Evolutionary conservation across 306 rosid species (phyloP).

Genomic region (Alnus rubra): DNA sequence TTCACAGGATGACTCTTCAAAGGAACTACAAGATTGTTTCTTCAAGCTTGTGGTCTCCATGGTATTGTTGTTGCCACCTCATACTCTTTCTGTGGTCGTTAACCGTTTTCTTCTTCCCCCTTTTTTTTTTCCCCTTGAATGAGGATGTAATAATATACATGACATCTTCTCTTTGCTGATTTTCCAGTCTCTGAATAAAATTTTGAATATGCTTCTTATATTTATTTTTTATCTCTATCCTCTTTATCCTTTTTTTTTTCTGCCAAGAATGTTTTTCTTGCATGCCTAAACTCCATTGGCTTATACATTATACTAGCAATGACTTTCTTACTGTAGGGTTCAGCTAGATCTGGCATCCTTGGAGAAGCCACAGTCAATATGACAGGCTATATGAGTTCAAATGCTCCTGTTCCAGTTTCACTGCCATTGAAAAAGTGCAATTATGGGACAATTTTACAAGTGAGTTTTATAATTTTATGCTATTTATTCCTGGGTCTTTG

Average conservation of each 20-base stretch:
- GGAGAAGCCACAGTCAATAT: slow-evolving; percentile 55
- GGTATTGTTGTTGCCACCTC: slow-evolving; percentile 35
- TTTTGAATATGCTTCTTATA: neutral
- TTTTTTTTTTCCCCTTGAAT: neutral
- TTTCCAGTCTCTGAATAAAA: neutral
- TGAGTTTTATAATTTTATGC: slow-evolving; percentile 26
- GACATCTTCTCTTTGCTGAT: neutral
- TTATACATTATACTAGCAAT: neutral
- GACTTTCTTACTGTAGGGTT: slow-evolving; percentile 42
- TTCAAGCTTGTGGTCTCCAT: slow-evolving; percentile 56
- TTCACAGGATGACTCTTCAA: slow-evolving; percentile 37
- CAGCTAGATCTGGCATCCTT: slow-evolving; percentile 53
- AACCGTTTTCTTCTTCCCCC: neutral
- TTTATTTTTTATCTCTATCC: neutral
- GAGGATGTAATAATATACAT: neutral
- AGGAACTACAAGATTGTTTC: slow-evolving; percentile 43
- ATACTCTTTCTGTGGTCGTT: neutral
- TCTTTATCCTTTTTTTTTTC: neutral
- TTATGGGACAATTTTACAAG: slow-evolving; percentile 53
- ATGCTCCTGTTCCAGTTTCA: slow-evolving; percentile 44
- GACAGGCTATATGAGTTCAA: slow-evolving; percentile 47
- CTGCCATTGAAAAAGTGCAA: slow-evolving; percentile 51
- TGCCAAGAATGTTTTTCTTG: neutral
- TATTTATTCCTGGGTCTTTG: neutral
- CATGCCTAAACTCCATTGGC: neutral